phyloP scores from a whole-genome alignment of 2,329 filamentous ascomycete genomes.

The Leptographium lundbergii region DNA sequence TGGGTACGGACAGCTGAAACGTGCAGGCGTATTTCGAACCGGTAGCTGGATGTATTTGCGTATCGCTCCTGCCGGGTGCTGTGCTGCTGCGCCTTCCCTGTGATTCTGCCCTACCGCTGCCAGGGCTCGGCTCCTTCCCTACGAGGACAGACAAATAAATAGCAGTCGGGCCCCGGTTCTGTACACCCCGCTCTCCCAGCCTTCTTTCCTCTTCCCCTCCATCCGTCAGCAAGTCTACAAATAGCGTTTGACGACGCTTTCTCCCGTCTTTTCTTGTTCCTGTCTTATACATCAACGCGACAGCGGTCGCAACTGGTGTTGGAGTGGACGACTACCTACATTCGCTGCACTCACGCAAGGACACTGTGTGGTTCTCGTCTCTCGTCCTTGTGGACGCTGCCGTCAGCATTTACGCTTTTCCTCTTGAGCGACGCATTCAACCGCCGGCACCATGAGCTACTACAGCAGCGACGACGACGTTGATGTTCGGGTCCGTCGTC shows the following conservation, averaged over 20 bases:
- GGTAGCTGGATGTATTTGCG: not conserved
- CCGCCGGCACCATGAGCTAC: slow-evolving; percentile 13
- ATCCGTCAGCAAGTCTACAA: slow-evolving; percentile 1
- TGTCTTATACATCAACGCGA: not conserved
- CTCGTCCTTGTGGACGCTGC: not conserved
- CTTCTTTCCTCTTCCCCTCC: slow-evolving; percentile 6
- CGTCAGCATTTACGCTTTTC: not conserved
- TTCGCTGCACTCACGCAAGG: not conserved
- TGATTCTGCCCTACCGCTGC: not conserved
- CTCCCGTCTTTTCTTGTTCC: not conserved
- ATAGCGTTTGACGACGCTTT: not conserved
- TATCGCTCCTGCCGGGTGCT: not conserved
- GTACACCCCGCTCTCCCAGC: slow-evolving; percentile 12
- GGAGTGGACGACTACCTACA: not conserved
- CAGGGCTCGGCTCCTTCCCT: not conserved
- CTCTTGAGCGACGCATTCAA: not conserved
- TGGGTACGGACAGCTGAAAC: not conserved
- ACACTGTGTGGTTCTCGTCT: not conserved
- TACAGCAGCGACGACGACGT: slow-evolving; percentile 42
- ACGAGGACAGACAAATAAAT: not conserved
- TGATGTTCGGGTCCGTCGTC: slow-evolving; percentile 34
- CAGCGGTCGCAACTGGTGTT: not conserved
- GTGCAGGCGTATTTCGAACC: not conserved
- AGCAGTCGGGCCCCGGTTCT: slow-evolving; percentile 7
- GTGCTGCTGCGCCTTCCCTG: not conserved